A percentile compares a stretch with the other conserved stretches of the same genome.
phyloP scores from a whole-genome alignment of 2,329 filamentous ascomycete species.

The Fusarium virguliforme region DNA sequence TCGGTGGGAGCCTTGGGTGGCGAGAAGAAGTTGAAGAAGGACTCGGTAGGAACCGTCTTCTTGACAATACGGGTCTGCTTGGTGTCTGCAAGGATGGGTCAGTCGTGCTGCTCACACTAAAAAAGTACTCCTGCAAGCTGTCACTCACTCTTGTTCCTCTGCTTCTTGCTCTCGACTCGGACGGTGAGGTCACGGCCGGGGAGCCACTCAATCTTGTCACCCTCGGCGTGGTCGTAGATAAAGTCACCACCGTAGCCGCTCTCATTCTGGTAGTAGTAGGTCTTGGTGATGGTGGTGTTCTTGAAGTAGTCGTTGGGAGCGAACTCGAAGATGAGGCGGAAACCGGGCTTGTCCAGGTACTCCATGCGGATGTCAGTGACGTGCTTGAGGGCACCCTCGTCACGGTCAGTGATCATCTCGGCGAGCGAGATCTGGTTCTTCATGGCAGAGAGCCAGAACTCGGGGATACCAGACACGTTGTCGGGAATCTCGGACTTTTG shows the following conservation, averaged over 20 bases:
- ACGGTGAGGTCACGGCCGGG: slow-evolving; percentile 93
- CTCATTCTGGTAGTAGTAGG: slow-evolving; percentile 99
- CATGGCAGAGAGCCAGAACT: slow-evolving; percentile 99
- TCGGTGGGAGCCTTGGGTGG: slow-evolving; percentile 89
- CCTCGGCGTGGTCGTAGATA: slow-evolving; percentile 99
- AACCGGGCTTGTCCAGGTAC: slow-evolving; percentile 97
- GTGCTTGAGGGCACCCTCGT: slow-evolving; percentile 92
- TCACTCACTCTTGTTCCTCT: slow-evolving; percentile 95
- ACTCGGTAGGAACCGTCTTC: slow-evolving; percentile 98
- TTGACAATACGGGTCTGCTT: slow-evolving; percentile 99
- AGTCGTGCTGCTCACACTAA: slow-evolving; percentile 3
- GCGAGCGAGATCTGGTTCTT: slow-evolving; percentile 98
- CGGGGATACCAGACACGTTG: slow-evolving; percentile 85
- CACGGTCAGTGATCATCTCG: slow-evolving; percentile 98
- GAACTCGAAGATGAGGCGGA: slow-evolving; percentile 98
- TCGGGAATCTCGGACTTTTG: slow-evolving; percentile 71
- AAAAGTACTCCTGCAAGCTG: background rate
- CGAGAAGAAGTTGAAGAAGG: slow-evolving; percentile 99
- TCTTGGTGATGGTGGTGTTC: slow-evolving; percentile 98
- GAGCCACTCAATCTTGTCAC: slow-evolving; percentile 98
- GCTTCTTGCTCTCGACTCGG: slow-evolving; percentile 98
- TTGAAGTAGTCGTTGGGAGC: slow-evolving; percentile 95
- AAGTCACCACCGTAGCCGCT: slow-evolving; percentile 99
- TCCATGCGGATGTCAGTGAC: slow-evolving; percentile 98
- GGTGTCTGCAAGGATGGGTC: slow-evolving; percentile 76